Percentiles rank a stretch among this genome's conserved stretches.
Conservation (phyloP, 2,329 filamentous ascomycete species). For the Endothia cerciana region DNA sequence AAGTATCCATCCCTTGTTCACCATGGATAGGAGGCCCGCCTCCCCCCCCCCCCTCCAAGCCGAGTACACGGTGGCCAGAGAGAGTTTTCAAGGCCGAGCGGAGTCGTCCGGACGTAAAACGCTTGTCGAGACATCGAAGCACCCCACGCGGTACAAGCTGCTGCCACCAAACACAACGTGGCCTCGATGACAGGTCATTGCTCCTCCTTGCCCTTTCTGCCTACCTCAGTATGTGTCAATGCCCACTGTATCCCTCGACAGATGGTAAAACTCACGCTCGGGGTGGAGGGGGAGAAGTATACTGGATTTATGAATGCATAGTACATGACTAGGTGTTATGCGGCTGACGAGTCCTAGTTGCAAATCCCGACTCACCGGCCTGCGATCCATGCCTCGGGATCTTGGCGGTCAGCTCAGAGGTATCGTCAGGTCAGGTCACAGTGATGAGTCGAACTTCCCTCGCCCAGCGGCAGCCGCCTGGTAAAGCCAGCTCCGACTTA, state of each 20-base stretch:
- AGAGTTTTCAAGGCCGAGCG: background rate
- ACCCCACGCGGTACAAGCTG: background rate
- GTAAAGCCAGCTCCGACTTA: background rate
- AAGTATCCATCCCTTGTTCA: background rate
- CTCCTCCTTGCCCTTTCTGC: background rate
- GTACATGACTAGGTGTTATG: background rate
- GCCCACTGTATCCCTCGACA: background rate
- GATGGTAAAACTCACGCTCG: background rate
- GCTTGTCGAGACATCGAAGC: background rate
- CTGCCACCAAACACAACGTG: background rate
- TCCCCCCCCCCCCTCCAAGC: background rate
- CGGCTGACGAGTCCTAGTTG: background rate
- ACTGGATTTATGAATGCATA: background rate
- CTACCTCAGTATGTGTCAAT: background rate
- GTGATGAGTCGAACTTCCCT: constrained; percentile 1
- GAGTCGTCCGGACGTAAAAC: background rate
- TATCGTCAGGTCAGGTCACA: background rate
- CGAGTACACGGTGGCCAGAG: background rate
- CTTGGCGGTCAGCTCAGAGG: background rate
- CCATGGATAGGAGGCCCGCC: background rate
- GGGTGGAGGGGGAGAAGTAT: background rate
- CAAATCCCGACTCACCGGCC: background rate
- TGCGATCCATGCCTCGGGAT: background rate
- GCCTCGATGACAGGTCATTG: background rate
- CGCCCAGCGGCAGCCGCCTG: background rate